Base-by-base conservation (phyloP, 1,284 basidiomycete species). In the Inonotus obliquus region DNA sequence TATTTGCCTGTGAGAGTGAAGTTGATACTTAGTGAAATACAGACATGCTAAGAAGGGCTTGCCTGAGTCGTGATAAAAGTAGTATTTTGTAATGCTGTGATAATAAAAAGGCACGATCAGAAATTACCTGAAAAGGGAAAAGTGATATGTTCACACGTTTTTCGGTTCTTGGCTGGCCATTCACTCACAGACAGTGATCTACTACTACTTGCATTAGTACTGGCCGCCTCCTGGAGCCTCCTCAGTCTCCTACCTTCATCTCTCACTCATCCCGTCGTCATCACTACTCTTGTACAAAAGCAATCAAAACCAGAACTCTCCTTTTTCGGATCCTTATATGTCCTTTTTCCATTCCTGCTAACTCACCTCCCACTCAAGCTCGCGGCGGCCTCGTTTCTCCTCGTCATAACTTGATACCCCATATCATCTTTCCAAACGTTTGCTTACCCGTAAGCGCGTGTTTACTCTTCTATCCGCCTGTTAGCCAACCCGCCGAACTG, bases 381-480 rank as follows among this genome's bases (percentile, higher is more conserved):
- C 59, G 55, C 62, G 54, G 39, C 38, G 25, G 38, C 61, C 54
- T 57, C 63, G 63, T 59, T 61, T 59, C 58, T 23, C 39, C 14
- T 23, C 25, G 38, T 25, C 35, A 13, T 55, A 23, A 32, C 51
- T 48, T 51, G 57, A 52, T 47, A 62, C 52, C 37, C 56, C 49
- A 41, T 32, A 17, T 51, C 47, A 21, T 44, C 25, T 44, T 47
- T 35, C 45, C 23, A 29, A 32, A 37, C 23, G n/a, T 29, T 19
- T 21, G 25, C 38, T 52, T 51, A 51, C 21, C 51, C 9, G 32
- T 35, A 52, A 25, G 11, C 25, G 60, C 63, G 60, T 47, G 57
- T 53, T n/a, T 25, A 39, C 57, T 35, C 19, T n/a, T 48, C 37
- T 21, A 29, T 21, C 11, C n/a, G 23, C 37, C 38, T 45, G 35